Base-by-base conservation (phyloP, 305 asterid species). In the Salvia sclarea region DNA sequence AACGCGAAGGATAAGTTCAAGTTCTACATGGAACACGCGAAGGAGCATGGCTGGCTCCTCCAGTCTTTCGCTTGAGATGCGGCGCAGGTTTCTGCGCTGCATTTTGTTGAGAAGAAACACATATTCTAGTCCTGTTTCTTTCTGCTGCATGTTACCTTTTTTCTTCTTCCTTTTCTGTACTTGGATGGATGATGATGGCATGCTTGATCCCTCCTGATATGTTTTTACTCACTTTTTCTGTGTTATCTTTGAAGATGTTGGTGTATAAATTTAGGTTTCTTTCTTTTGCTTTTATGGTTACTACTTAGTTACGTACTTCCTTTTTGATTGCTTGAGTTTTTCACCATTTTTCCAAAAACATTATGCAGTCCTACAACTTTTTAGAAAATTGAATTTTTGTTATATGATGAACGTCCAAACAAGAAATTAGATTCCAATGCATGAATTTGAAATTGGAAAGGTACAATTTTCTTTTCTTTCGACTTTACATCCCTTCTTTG, bases 1-100 rank as follows among this genome's bases (percentile, higher is more conserved):
- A 90, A 87, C 35, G 98, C 98, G 0, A 81, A 78, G 76, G 96
- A 86, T 2, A 94, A 94, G 73, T 87, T 94, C 64, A 54, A 68
- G 13, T 79, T 85, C 57, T 94, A 94, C 17, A 61, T 82, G 72
- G 83, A 79, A 62, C 75, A 82, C 8, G 98, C 93, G 1, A 75
- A 79, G 58, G 83, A 67, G 50, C 81, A 74, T n/a, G 89, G 90
- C 8, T 94, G 97, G 98, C 81, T 94, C 28, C 61, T 81, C 50
- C 78, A 85, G 3, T 49, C 81, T 44, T 70, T 79, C 21, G 77
- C 58, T 61, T 83, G 14, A 40, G 16, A 48, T 55, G 83, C 44
- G 25, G 66, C 49, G n/a, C 50, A 16, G 79, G 67, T 44, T 76
- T 54, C 16, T 5, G 20, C 5, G 64, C 58, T 57, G 77, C 69